These are phyloP conservation scores for Carex arenaria DNA, from an alignment of 202 grass and related monocot species.

Conservation along the genomic window DNA sequence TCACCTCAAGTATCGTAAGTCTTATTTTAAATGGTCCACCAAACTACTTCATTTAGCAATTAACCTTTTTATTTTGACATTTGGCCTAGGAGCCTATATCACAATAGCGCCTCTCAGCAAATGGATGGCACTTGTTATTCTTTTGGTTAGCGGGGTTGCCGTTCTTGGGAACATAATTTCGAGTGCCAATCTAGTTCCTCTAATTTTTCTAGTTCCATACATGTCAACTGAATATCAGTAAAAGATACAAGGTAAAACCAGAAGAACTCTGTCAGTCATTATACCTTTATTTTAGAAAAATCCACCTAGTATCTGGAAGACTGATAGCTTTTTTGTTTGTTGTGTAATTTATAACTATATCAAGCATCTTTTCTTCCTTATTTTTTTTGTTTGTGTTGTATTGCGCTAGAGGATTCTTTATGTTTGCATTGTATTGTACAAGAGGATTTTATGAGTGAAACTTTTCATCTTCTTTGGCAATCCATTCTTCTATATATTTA, in stretches of 20 bases:
- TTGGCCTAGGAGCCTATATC: background rate
- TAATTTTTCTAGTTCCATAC: background rate
- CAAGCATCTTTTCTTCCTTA: background rate
- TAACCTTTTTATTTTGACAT: background rate
- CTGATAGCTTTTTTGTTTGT: background rate
- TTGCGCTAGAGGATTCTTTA: background rate
- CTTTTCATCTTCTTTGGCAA: no score
- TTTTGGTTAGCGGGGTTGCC: background rate
- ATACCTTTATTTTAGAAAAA: background rate
- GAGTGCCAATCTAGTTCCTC: background rate
- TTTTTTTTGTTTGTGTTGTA: background rate
- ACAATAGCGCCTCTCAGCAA: background rate
- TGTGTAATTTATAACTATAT: background rate
- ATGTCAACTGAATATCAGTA: background rate
- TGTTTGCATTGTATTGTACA: background rate
- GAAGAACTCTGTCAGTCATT: background rate
- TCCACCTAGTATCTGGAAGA: background rate
- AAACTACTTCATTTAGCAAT: background rate
- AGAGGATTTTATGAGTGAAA: no score
- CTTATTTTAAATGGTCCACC: conserved; percentile 30
- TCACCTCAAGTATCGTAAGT: conserved; percentile 28
- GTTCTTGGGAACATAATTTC: background rate
- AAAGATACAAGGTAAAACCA: background rate
- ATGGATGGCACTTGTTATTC: background rate
- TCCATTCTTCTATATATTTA: no score